A percentile compares a stretch with the other conserved stretches of the same genome.
Conservation (phyloP, 2,329 filamentous ascomycete genomes). For the Monosporascus ibericus region DNA sequence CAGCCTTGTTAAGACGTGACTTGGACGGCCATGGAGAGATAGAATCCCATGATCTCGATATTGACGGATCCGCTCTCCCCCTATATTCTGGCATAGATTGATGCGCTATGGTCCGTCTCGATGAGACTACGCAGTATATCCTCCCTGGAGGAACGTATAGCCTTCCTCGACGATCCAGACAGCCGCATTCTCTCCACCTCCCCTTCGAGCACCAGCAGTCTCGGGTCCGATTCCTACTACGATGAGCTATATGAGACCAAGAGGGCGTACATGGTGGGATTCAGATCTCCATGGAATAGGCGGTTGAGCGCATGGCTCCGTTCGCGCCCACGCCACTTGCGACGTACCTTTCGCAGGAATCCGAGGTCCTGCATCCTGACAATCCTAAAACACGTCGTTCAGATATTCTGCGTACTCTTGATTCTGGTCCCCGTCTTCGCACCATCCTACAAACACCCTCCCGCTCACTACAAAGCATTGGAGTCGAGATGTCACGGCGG, state of each 20-base stretch:
- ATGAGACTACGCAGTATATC: neutral
- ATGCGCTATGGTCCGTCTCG: neutral
- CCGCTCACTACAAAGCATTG: conserved; percentile 31
- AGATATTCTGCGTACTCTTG: neutral
- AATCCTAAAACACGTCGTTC: neutral
- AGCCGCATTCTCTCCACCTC: neutral
- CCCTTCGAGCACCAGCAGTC: neutral
- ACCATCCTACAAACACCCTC: conserved; percentile 36
- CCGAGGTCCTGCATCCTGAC: neutral
- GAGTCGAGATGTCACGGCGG: conserved; percentile 23
- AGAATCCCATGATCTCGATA: neutral
- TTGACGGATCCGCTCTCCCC: neutral
- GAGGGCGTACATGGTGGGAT: neutral
- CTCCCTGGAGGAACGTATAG: neutral
- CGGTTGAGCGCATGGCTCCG: neutral
- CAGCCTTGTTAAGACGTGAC: no score
- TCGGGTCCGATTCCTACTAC: neutral
- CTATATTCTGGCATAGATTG: neutral
- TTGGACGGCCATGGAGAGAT: neutral
- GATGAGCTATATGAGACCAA: neutral
- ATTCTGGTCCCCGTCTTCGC: conserved; percentile 26
- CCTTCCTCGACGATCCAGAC: neutral
- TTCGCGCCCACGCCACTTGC: neutral
- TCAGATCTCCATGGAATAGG: neutral
- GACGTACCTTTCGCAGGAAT: neutral